These are phyloP conservation scores for Dovyalis caffra DNA, from an alignment of 345 rosid species.

Conservation along the genomic window DNA sequence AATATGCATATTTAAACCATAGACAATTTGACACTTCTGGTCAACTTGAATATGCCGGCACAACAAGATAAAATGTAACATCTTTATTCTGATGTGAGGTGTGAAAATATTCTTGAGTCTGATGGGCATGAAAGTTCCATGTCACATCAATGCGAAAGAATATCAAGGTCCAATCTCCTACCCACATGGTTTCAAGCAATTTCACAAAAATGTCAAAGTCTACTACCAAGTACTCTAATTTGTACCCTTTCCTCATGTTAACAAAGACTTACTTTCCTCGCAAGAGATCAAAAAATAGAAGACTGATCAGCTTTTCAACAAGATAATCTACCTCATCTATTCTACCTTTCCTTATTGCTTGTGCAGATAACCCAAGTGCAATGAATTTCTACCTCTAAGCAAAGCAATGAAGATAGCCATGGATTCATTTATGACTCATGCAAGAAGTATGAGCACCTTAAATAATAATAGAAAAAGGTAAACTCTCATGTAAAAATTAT, in stretches of 20 bases:
- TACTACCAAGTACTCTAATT: too few relatives aligned
- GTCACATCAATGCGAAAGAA: neutral
- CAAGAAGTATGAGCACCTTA: neutral
- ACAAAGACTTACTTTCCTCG: too few relatives aligned
- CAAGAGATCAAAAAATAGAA: too few relatives aligned
- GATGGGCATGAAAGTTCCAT: slow-evolving; percentile 1
- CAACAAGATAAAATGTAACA: neutral
- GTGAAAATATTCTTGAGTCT: neutral
- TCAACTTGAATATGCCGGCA: neutral
- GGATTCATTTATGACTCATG: neutral
- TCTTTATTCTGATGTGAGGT: neutral
- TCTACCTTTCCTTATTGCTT: too few relatives aligned
- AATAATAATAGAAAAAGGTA: neutral
- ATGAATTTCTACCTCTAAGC: neutral
- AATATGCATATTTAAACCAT: too few relatives aligned
- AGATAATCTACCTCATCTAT: neutral
- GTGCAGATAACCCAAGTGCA: too few relatives aligned
- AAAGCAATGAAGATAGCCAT: neutral
- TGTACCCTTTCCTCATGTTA: too few relatives aligned
- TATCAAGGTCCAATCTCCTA: neutral
- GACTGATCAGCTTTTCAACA: neutral
- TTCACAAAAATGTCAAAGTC: neutral
- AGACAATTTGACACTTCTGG: neutral
- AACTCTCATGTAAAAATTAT: neutral
- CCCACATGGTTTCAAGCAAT: neutral